Evolutionary conservation across 192 early-diverging fungal genomes (phyloP).

Genomic region (Spizellomyces sp.): DNA sequence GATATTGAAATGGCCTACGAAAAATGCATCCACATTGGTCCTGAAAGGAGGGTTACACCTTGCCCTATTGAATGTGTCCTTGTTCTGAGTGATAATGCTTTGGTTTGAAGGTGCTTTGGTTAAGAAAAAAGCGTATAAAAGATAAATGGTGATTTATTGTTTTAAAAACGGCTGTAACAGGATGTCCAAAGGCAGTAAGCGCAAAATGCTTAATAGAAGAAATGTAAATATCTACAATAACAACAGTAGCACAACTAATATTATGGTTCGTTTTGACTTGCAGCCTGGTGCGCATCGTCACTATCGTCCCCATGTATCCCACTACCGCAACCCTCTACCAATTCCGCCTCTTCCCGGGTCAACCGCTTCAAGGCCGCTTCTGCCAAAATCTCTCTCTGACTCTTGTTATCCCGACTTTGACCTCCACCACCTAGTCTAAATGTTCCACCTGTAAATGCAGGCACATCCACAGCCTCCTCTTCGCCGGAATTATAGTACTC

Average conservation of each 20-base stretch:
- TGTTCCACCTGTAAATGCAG: constrained; percentile 55
- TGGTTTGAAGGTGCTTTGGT: too few species aligned
- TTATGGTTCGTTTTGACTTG: background rate
- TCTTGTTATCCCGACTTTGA: constrained; percentile 1
- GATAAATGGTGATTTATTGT: background rate
- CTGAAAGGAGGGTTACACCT: too few species aligned
- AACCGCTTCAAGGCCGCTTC: constrained; percentile 60
- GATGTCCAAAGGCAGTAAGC: background rate
- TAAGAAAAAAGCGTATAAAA: background rate
- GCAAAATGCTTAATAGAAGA: background rate
- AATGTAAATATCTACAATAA: background rate
- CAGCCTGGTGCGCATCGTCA: background rate
- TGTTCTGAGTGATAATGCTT: too few species aligned
- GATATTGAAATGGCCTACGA: too few species aligned
- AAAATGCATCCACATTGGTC: too few species aligned
- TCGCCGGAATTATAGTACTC: constrained; percentile 34
- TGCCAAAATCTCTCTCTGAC: constrained; percentile 52
- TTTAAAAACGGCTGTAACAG: too few species aligned
- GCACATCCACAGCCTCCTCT: constrained; percentile 31
- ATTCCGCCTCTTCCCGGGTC: constrained; percentile 67
- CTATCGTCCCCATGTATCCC: background rate
- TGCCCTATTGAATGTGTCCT: too few species aligned
- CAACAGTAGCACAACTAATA: background rate
- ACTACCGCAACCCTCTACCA: constrained; percentile 57
- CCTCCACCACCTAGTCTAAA: constrained; percentile 60